Evolutionary conservation across 2,329 filamentous ascomycete species (phyloP), one percentile per base, ranked within the genome.

Genomic region (Arthrobotrys pseudoclavata): DNA sequence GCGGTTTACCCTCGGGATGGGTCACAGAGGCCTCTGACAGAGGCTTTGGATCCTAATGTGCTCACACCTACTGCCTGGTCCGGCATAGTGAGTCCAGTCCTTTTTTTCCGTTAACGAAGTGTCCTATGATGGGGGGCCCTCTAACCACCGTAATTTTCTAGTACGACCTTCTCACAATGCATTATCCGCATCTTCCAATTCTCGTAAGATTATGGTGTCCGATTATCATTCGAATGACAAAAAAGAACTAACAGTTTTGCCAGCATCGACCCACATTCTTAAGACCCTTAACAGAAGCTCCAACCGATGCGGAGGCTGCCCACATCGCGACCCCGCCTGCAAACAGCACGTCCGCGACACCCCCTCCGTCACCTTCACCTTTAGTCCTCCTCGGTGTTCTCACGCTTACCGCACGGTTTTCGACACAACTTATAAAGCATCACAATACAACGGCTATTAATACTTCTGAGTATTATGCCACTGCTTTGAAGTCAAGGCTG

Each of bases 151-250:
- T 4, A 10, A 60, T 29, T n/a, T 18, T 55, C 6, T 62, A 85
- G 85, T 91, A 91, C 80, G 88, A 89, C 80, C 88, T 92, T 29
- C 93, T 91, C 83, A 89, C 90, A 80, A 85, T 90, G 48, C 90
- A 93, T 82, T 93, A 91, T 0, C 89, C 91, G 0, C 91, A 93
- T 81, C 86, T 93, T 45, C 89, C 91, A 0, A 93, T 93, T 81
- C 83, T 93, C 6, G 74, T 77, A 87, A 87, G 80, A 69, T 84
- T 87, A 18, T 53, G 84, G 77, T 84, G 84, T 72, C 84, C 83
- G 66, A 83, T 82, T 24, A 71, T 82, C 42, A 81, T 82, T 63
- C 69, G 80, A 34, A 20, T 2, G 47, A 24, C 47, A 50, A 55
- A 79, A 10, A 64, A 57, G 81, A 24, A 55, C 80, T 26, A 45